Base-by-base conservation (phyloP, 352 stramenopile genomes). In the Globisporangium okanoganense region DNA sequence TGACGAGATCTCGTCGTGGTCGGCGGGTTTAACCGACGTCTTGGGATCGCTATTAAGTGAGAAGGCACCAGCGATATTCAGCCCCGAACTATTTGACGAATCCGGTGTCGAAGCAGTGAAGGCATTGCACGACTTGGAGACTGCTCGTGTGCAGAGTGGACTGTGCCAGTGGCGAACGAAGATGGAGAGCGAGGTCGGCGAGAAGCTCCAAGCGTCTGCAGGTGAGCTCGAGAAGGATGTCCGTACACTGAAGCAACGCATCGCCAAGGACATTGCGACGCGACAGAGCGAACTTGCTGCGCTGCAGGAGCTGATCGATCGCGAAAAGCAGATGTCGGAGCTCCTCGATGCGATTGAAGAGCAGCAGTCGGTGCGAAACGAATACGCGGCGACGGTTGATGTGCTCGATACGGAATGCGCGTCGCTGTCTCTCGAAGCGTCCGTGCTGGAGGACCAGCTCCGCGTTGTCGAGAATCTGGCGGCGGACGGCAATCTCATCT, bases 261-360 rank as follows among this genome's bases (percentile, higher is more conserved):
- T 87, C 22, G 49, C 71, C 27, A 73, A 58, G 33, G 73, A 82
- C 24, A 49, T 27, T 0, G 49, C 73, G n/a, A 77, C 80, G 43
- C 69, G 78, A 48, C 65, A 86, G 59, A 74, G 73, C 38, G 80
- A 94, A 43, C 43, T 88, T 2, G 59, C 62, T 35, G 71, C 75
- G n/a, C 80, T 94, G 9, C 69, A 75, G 53, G 80, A 88, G 59
- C 68, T 87, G 36, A 86, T 94, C 43, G 78, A 83, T 40, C 78
- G 79, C 20, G 84, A 94, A 57, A 75, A 81, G 52, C 78, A 90
- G 64, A 84, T 90, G 73, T 65, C 69, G 20, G 62, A 79, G 48
- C 68, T 92, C 13, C 41, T 94, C 47, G 84, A 94, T 64, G 84
- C 76, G 10, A 89, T 90, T 50, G 84, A 94, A 54, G 84, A 94